Evolutionary conservation across 129 eudicot species (phyloP).

Genomic region (Rutidosis leptorrhynchoides): DNA sequence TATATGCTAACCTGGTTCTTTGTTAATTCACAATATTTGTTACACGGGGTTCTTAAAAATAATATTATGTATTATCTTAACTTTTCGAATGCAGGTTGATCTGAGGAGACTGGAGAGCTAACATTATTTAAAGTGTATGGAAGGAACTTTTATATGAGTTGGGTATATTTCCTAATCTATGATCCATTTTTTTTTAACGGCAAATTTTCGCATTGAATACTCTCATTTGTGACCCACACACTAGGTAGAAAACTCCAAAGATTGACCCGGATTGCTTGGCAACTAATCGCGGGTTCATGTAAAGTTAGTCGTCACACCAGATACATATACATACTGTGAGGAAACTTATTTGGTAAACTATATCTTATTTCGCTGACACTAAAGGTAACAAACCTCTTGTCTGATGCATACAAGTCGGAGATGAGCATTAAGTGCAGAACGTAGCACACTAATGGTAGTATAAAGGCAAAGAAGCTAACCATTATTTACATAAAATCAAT

Average conservation of each 20-base stretch:
- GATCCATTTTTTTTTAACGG: not conserved
- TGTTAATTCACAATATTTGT: no score
- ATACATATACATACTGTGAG: no score
- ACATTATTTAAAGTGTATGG: not conserved
- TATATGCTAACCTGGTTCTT: no score
- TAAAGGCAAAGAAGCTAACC: conserved; percentile 78
- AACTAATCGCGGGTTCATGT: no score
- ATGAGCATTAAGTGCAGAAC: conserved; percentile 62
- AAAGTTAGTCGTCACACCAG: no score
- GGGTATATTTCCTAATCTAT: not conserved
- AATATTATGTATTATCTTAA: no score
- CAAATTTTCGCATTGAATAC: no score
- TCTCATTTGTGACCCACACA: no score
- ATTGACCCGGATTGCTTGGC: no score
- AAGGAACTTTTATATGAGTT: not conserved
- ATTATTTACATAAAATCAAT: conserved; percentile 60
- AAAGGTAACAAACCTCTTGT: conserved; percentile 35
- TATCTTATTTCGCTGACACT: not conserved
- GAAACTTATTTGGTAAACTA: no score
- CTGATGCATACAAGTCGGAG: conserved; percentile 44
- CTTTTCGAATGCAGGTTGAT: not conserved
- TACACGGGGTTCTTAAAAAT: no score
- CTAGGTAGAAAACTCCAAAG: no score
- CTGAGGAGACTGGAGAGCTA: not conserved
- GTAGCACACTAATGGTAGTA: conserved; percentile 72